A percentile compares a stretch with the other conserved stretches of the same genome.
Evolutionary conservation across 352 stramenopile species (phyloP).

Genomic region (Globisporangium megalacanthum): DNA sequence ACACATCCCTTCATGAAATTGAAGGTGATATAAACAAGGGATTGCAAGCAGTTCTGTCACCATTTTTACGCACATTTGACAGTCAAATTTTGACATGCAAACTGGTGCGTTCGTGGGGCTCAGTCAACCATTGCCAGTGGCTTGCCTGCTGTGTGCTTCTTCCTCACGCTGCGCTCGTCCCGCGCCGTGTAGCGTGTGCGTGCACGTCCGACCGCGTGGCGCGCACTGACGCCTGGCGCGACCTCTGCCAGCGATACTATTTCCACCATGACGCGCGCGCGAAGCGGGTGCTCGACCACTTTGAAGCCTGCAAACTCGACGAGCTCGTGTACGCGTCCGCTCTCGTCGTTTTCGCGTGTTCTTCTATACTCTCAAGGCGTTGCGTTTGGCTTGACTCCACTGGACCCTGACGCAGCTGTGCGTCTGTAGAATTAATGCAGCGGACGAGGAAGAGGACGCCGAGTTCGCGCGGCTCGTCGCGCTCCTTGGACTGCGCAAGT

Average conservation of each 20-base stretch:
- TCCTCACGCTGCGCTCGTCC: too few species aligned
- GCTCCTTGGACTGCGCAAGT: slow-evolving; percentile 39
- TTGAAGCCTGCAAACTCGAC: slow-evolving; percentile 58
- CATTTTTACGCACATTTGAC: neutral
- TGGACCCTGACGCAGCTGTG: neutral
- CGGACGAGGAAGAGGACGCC: slow-evolving; percentile 7
- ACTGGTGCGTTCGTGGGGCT: neutral
- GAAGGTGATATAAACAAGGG: too few species aligned
- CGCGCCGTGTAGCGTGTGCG: slow-evolving; percentile 14
- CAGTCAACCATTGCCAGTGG: too few species aligned
- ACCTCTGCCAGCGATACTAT: slow-evolving; percentile 60
- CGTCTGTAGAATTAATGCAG: slow-evolving; percentile 5
- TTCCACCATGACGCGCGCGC: slow-evolving; percentile 46
- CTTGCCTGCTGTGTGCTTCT: neutral
- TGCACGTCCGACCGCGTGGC: slow-evolving; percentile 26
- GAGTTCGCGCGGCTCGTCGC: slow-evolving; percentile 20
- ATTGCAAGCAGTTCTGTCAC: neutral
- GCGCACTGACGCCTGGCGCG: slow-evolving; percentile 41
- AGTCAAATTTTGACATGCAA: neutral
- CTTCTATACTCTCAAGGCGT: neutral
- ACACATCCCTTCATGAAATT: neutral
- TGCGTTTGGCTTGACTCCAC: neutral
- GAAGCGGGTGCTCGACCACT: slow-evolving; percentile 64
- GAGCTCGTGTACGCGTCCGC: slow-evolving; percentile 38
- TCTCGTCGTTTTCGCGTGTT: neutral